A percentile compares a stretch with the other conserved stretches of the same genome.
phyloP scores from a whole-genome alignment of 352 stramenopile genomes.

The Phytophthora hibernalis region DNA sequence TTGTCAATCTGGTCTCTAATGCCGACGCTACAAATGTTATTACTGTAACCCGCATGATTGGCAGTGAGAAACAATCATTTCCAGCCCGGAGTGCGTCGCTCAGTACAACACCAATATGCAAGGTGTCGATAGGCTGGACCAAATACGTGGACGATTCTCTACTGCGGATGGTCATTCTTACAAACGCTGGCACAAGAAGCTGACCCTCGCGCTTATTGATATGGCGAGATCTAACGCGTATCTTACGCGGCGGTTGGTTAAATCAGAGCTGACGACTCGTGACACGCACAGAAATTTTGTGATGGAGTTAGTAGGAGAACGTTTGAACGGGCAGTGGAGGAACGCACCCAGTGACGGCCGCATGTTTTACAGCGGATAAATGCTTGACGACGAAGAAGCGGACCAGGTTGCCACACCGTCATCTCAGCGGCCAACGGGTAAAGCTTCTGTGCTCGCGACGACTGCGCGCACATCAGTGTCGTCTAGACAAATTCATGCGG shows the following conservation, averaged over 20 bases:
- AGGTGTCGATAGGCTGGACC: slow-evolving; percentile 1
- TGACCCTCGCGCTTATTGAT: slow-evolving; percentile 2
- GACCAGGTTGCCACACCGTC: not conserved
- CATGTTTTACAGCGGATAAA: slow-evolving; percentile 2
- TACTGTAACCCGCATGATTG: slow-evolving; percentile 18
- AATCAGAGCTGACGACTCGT: not conserved
- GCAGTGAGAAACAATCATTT: not conserved
- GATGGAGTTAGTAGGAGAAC: not conserved
- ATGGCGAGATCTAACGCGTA: slow-evolving; percentile 1
- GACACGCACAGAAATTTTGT: not conserved
- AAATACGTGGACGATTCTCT: slow-evolving; percentile 6
- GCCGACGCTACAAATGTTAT: slow-evolving; percentile 28
- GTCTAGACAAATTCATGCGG: slow-evolving; percentile 7
- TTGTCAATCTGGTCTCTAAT: no score
- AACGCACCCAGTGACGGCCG: slow-evolving; percentile 3
- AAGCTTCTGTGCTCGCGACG: not conserved
- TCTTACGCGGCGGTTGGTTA: not conserved
- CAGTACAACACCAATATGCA: no score
- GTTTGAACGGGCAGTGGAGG: slow-evolving; percentile 1
- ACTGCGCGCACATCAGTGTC: not conserved
- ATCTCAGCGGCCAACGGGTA: not conserved
- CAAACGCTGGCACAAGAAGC: slow-evolving; percentile 5
- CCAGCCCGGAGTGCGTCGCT: not conserved
- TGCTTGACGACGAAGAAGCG: slow-evolving; percentile 1
- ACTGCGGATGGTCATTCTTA: slow-evolving; percentile 1